Evolutionary conservation across 2,329 filamentous ascomycete species (phyloP), one percentile per base, ranked within the genome.

Genomic region (Decorospora gaudefroyi): DNA sequence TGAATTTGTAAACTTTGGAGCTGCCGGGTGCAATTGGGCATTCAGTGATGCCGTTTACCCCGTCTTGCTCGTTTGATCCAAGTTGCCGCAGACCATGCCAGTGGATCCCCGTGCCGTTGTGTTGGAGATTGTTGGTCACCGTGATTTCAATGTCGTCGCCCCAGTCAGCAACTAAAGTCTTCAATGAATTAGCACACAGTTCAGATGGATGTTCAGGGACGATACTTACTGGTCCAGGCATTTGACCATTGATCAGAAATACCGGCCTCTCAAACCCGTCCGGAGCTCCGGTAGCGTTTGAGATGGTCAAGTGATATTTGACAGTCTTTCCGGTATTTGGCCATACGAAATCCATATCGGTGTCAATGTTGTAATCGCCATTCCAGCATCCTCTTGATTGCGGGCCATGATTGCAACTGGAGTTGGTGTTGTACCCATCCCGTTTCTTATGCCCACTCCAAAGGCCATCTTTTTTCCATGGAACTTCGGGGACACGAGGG

Each of bases 1-100:
- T 62, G 55, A 67, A 70, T 6, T 48, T 61, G 41, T 69, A 70
- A 3, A 60, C 51, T 22, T 55, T 65, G 6, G 54, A 61, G n/a
- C 53, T 51, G 1, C 80, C 80, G 0, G 85, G 84, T 4, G 83
- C 73, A 46, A 88, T 82, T 1, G 86, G 85, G 51, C 86, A 90
- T 64, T 89, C 84, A 8, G 78, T 80, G 16, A 81, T 62, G 18
- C 76, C 74, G 16, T 70, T 71, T 4, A 73, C 71, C 8, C 76
- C 76, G 50, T 78, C 76, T 52, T 70, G 66, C 30, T 75, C 61
- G 16, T 68, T 68, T 6, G 65, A 67, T 25, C 70, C 63, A 6
- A 74, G 53, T 51, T 77, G 74, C 15, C 74, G 61, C 8, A 79
- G 19, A 0, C 78, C 78, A 48, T 81, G 78, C 73, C 74, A 80